Conservation (phyloP, 225 moss, liverwort and hornwort genomes). For the Pleurozium schreberi region DNA sequence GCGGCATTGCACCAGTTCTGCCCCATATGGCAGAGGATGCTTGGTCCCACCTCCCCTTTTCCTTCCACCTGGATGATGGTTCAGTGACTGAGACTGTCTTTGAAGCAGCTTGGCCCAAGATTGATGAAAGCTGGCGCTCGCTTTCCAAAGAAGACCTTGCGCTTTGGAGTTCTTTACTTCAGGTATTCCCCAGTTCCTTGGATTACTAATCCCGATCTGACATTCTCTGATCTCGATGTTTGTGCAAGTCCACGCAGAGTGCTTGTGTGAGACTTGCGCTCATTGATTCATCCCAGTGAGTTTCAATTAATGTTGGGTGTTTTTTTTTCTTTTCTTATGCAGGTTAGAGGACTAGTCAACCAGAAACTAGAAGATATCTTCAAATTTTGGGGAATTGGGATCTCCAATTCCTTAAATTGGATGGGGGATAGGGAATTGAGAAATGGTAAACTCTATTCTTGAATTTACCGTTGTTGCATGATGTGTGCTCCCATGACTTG, state of each 20-base stretch:
- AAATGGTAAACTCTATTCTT: no score
- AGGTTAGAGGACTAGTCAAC: constrained; percentile 87
- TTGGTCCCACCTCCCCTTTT: constrained; percentile 87
- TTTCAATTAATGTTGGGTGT: not conserved
- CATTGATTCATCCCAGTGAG: not conserved
- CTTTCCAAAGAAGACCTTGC: constrained; percentile 45
- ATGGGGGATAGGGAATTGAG: no score
- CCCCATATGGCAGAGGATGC: constrained; percentile 98
- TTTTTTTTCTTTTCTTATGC: not conserved
- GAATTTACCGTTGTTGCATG: no score
- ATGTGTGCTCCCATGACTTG: no score
- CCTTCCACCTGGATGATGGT: constrained; percentile 22
- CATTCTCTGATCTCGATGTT: not conserved
- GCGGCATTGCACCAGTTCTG: constrained; percentile 80
- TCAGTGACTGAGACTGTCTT: constrained; percentile 59
- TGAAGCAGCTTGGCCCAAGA: constrained; percentile 81
- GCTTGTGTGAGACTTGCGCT: not conserved
- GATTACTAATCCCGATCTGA: not conserved
- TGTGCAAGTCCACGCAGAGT: not conserved
- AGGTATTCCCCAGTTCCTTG: constrained; percentile 18
- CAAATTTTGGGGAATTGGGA: no score
- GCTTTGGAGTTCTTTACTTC: constrained; percentile 68
- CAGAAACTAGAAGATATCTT: constrained; percentile 85
- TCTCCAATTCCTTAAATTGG: no score
- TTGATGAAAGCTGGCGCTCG: constrained; percentile 65